phyloP scores from a whole-genome alignment of 257 asterid species.

The Parsonsia alboflavescens region DNA sequence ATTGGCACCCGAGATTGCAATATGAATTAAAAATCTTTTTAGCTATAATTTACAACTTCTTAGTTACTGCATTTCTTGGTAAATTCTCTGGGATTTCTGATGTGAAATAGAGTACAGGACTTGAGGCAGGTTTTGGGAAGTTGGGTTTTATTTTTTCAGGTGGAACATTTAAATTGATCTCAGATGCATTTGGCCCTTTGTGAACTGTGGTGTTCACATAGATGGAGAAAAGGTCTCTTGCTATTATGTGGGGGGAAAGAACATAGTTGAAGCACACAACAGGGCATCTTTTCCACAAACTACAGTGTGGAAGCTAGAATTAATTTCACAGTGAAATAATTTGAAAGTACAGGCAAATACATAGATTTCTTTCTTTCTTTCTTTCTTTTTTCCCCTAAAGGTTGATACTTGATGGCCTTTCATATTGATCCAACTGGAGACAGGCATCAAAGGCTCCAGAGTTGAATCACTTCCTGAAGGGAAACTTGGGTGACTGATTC shows the following conservation, averaged over 20 bases:
- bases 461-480: conserved; percentile 8
- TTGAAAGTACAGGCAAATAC: background rate
- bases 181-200: background rate
- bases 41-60: background rate
- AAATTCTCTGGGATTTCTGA: background rate
- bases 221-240: background rate
- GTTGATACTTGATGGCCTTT: background rate
- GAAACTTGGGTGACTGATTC: background rate
- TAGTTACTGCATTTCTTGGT: background rate
- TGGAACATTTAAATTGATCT: background rate
- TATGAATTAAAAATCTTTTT: background rate
- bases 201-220: background rate
- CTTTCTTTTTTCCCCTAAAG: background rate
- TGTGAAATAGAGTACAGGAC: background rate
- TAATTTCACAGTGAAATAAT: too few species aligned
- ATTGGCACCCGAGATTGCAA: background rate
- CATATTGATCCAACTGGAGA: background rate
- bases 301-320: too few species aligned
- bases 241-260: background rate
- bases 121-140: background rate
- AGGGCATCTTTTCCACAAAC: too few species aligned
- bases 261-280: too few species aligned
- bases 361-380: too few species aligned
- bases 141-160: background rate
- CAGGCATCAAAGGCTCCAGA: background rate